Base-by-base conservation (phyloP, 2,329 filamentous ascomycete genomes). In the Mycosphaerelloides madeirae region DNA sequence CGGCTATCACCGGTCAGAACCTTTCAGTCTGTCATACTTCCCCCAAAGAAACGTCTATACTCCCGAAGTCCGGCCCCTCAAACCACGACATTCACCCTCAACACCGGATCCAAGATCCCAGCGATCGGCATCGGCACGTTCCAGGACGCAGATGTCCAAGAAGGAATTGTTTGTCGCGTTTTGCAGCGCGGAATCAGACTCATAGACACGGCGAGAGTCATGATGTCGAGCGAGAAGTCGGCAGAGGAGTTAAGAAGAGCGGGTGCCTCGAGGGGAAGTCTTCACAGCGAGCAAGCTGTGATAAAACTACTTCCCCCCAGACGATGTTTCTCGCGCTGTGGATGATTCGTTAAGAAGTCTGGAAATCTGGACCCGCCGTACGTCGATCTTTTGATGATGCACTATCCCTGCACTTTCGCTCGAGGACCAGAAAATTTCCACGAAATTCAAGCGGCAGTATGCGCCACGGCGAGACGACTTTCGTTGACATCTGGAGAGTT, bases 141-240 rank as follows among this genome's bases (percentile, higher is more conserved):
- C 59, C 64, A 66, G 43, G 60, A 59, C 34, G 49, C 52, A 16
- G 65, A 69, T 15, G 68, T 70, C n/a, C 65, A 74, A 52, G 70
- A 72, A 43, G 66, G 64, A 44, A 69, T 71, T 7, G 71, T 74
- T 3, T 51, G 65, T 20, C 67, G 70, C 41, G 71, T 71, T 11
- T 65, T 74, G 46, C 68, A 68, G 54, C 54, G 57, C 12, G 71
- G 72, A 7, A 74, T 73, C 62, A 62, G 66, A 31, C 72, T 74
- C 58, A 75, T 89, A 57, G 84, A 89, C 68, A 68, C 61, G 16
- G 60, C 58, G 83, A 15, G 49, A 84, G 12, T 69, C 87, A 87
- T 68, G 81, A 75, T 56, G 88, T 93, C 65, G 88, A 95, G 68
- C 77, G 83, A 38, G 85, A 91, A 65, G 87, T 94, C n/a, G 88